Evolutionary conservation across 192 early-diverging fungal species (phyloP), one percentile per base, ranked within the genome.

Genomic region (Coemansia sp.): DNA sequence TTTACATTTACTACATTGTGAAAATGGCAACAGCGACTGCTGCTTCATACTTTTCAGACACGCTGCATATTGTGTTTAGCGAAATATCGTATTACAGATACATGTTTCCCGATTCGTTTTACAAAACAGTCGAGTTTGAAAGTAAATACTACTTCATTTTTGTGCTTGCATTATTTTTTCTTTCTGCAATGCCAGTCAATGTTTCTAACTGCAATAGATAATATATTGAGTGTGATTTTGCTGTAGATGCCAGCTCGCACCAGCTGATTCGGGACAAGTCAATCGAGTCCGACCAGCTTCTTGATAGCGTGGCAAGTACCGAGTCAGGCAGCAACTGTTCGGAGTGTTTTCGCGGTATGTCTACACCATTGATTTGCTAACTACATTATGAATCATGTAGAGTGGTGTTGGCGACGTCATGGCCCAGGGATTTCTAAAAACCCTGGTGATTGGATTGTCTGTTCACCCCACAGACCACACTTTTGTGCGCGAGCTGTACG

Each of bases 401-500:
- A 31, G 49, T 5, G 73, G 63, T 15, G 63, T 63, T 0, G 58
- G 67, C 26, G 52, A 63, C 32, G 63, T 56, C 0, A 36, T 70
- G 8, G 42, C 47, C 13, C 57, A 51, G 11, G 42, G 46, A 11
- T 35, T 21, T 14, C 10, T 68, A 9, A 59, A 65, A 23, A 53
- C 63, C 6, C 42, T 77, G 37, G 66, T 60, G 4, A 31, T 77
- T 13, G 73, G 73, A 8, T 26, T 77, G 27, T 69, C 67, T 0
- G 35, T 70, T 4, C 36, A 53, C 11, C 51, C 59, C 0, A 25
- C 25, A 14, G 56, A 65, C 15, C 34, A 58, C 19, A 48, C 56
- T 9, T 70, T 50, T 50, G 57, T 77, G 4, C 67, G 73, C 31
- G 73, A 77, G 38, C 45, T 77, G 15, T 77, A 77, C 55, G 66